phyloP scores from a whole-genome alignment of 768 basidiomycete genomes.

The Lyophyllum shimeji region DNA sequence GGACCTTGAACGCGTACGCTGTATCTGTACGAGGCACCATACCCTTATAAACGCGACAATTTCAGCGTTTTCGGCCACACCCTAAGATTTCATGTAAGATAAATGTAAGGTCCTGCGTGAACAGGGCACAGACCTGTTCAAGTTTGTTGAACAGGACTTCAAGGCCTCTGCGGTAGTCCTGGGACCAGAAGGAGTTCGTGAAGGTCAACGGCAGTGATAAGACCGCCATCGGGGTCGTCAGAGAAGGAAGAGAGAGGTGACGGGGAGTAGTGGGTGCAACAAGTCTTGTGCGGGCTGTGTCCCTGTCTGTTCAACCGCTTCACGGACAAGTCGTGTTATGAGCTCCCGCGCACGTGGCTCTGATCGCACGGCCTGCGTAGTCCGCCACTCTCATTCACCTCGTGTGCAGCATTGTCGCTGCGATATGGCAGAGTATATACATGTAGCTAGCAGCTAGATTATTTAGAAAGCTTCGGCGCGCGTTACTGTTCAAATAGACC shows the following conservation, averaged over 20 bases:
- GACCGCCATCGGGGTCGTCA: constrained; percentile 63
- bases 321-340: background rate
- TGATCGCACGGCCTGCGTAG: background rate
- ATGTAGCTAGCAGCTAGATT: background rate
- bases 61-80: constrained; percentile 80
- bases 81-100: constrained; percentile 41
- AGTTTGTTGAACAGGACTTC: constrained; percentile 76
- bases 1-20: constrained; percentile 1
- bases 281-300: background rate
- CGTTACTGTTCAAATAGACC: background rate
- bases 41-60: constrained; percentile 83
- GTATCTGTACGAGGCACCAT: constrained; percentile 23
- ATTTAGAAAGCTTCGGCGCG: background rate
- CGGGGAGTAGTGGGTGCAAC: constrained; percentile 6
- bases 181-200: constrained; percentile 93
- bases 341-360: background rate
- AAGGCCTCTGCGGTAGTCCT: constrained; percentile 84
- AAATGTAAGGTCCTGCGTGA: constrained; percentile 9
- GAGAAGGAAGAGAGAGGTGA: background rate
- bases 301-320: background rate
- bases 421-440: background rate
- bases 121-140: constrained; percentile 57
- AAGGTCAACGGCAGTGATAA: constrained; percentile 88
- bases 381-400: background rate
- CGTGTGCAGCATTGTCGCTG: background rate